A percentile compares a stretch with the other conserved stretches of the same genome.
These are phyloP conservation scores for Moesziomyces sp. DNA, from an alignment of 1,284 basidiomycete species.

Conservation along the genomic window DNA sequence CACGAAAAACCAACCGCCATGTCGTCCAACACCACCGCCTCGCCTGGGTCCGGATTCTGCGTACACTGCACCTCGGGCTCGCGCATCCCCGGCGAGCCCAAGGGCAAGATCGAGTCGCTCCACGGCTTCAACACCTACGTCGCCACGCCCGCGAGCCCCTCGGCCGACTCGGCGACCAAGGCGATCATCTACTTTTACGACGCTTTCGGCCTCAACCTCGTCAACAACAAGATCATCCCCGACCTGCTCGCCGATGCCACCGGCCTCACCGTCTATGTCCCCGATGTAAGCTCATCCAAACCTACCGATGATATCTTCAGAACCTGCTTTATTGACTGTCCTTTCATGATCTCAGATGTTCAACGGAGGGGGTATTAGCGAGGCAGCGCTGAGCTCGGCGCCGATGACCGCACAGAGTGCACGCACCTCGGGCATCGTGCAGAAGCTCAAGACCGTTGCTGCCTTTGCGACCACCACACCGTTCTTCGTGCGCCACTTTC, in stretches of 20 bases:
- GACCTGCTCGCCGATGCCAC: conserved; percentile 73
- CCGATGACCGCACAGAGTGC: conserved; percentile 38
- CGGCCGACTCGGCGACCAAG: conserved; percentile 41
- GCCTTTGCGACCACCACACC: conserved; percentile 25
- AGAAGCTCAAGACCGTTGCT: conserved; percentile 25
- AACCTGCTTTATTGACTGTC: too few species aligned
- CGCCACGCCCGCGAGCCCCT: conserved; percentile 52
- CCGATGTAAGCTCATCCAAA: conserved; percentile 20
- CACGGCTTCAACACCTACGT: conserved; percentile 58
- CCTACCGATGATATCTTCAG: too few species aligned
- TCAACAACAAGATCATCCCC: conserved; percentile 73
- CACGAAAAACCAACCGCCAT: not conserved
- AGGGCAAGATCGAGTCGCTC: conserved; percentile 43
- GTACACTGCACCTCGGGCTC: conserved; percentile 51
- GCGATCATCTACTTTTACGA: conserved; percentile 75
- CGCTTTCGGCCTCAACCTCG: conserved; percentile 69
- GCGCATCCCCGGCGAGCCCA: conserved; percentile 50
- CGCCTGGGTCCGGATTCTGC: conserved; percentile 33
- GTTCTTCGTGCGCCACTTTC: conserved; percentile 32
- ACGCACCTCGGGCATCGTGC: conserved; percentile 13
- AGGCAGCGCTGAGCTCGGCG: conserved; percentile 8
- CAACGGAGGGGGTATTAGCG: conserved; percentile 42
- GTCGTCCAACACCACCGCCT: conserved; percentile 4
- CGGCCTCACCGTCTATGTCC: conserved; percentile 75
- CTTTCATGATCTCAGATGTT: conserved; percentile 10